Evolutionary conservation across 441 rosid species (phyloP).

Genomic region (Macaranga tanarius): DNA sequence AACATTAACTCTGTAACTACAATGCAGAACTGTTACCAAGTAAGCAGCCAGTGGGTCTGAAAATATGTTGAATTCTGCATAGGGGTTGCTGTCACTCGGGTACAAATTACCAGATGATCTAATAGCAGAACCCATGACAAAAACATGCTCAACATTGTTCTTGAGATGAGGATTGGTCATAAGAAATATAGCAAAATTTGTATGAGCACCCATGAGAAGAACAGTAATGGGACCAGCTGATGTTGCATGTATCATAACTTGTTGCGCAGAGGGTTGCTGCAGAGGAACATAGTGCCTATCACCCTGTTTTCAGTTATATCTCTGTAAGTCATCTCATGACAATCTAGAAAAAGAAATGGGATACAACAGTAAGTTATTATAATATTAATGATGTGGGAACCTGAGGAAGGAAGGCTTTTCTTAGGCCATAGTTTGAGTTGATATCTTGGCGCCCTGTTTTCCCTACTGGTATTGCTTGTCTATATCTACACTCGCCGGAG

Average conservation of each 20-base stretch:
- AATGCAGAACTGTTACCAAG: slow-evolving; percentile 38
- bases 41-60: slow-evolving; percentile 88
- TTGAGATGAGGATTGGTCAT: slow-evolving; percentile 71
- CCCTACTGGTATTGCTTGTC: slow-evolving; percentile 84
- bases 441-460: slow-evolving; percentile 56
- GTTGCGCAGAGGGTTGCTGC: slow-evolving; percentile 68
- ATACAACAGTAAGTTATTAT: too few relatives aligned
- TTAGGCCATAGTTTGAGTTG: slow-evolving; percentile 67
- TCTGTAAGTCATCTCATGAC: too few relatives aligned
- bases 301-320: slow-evolving; percentile 48
- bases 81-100: slow-evolving; percentile 69
- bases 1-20: background rate
- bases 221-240: slow-evolving; percentile 70
- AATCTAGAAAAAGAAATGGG: too few relatives aligned
- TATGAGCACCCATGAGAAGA: slow-evolving; percentile 62
- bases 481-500: slow-evolving; percentile 74
- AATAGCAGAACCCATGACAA: slow-evolving; percentile 70
- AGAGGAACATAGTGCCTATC: slow-evolving; percentile 71
- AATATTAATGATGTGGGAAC: slow-evolving; percentile 28
- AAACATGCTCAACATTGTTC: slow-evolving; percentile 71
- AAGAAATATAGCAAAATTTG: slow-evolving; percentile 72
- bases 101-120: too few relatives aligned
- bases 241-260: slow-evolving; percentile 58
- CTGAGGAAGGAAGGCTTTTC: slow-evolving; percentile 86
- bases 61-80: slow-evolving; percentile 83